phyloP scores from a whole-genome alignment of 2,329 filamentous ascomycete species.

The Colletotrichum endophyticum region DNA sequence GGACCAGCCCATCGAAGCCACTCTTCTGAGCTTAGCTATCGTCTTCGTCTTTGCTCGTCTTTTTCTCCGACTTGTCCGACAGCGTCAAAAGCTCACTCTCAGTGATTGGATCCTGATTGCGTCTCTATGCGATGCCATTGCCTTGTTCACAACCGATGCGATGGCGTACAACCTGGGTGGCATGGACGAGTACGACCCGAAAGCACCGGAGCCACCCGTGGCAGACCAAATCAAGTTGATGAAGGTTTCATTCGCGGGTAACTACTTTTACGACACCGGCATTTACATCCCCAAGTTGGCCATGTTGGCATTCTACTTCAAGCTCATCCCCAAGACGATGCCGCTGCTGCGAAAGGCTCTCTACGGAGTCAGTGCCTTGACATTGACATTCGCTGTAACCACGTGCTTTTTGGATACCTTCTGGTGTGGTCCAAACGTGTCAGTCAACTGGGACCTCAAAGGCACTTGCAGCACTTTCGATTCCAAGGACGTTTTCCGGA shows the following conservation, averaged over 20 bases:
- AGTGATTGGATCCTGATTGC: slow-evolving; percentile 32
- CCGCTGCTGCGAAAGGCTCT: slow-evolving; percentile 27
- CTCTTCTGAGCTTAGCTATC: slow-evolving; percentile 26
- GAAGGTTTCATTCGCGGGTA: slow-evolving; percentile 33
- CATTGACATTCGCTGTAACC: slow-evolving; percentile 24
- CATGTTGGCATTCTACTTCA: slow-evolving; percentile 31
- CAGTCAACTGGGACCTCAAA: slow-evolving; percentile 30
- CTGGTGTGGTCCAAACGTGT: slow-evolving; percentile 31
- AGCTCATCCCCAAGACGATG: slow-evolving; percentile 28
- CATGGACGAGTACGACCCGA: slow-evolving; percentile 27
- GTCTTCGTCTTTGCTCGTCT: slow-evolving; percentile 26
- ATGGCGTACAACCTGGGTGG: slow-evolving; percentile 30
- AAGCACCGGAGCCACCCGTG: neutral
- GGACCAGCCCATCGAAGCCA: slow-evolving; percentile 30
- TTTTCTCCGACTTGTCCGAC: slow-evolving; percentile 27
- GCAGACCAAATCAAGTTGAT: slow-evolving; percentile 25
- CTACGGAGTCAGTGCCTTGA: slow-evolving; percentile 25
- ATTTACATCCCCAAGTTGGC: slow-evolving; percentile 33
- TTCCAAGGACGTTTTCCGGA: slow-evolving; percentile 29
- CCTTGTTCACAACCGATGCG: slow-evolving; percentile 29
- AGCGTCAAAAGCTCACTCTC: slow-evolving; percentile 28
- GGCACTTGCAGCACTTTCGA: slow-evolving; percentile 27
- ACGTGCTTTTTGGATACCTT: slow-evolving; percentile 32
- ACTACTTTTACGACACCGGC: slow-evolving; percentile 35
- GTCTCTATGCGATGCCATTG: slow-evolving; percentile 28